phyloP scores from a whole-genome alignment of 2,329 filamentous ascomycete genomes.

The Hypoxylon sp. region DNA sequence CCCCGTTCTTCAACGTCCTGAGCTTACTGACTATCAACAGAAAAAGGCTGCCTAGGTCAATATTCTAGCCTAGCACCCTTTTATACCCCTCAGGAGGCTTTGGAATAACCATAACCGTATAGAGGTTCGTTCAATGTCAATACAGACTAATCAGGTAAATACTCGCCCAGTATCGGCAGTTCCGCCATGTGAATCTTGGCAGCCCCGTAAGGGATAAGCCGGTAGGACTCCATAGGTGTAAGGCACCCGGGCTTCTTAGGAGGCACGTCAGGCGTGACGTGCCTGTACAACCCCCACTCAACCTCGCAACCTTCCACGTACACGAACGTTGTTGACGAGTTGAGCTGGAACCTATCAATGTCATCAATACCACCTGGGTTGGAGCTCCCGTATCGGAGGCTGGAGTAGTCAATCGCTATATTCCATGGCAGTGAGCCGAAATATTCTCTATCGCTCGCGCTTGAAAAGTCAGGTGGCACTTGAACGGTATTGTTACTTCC shows the following conservation, averaged over 20 bases:
- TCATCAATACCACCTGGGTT: not conserved
- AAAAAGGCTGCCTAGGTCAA: not conserved
- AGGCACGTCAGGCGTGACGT: not conserved
- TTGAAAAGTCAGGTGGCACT: too few species aligned
- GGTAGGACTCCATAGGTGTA: not conserved
- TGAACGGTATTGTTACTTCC: too few species aligned
- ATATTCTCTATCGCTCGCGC: too few species aligned
- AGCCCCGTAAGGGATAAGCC: not conserved
- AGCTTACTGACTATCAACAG: not conserved
- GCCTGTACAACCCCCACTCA: not conserved
- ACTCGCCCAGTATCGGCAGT: too few species aligned
- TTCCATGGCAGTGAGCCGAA: too few species aligned
- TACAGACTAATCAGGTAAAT: too few species aligned
- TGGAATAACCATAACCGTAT: too few species aligned
- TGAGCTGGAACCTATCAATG: not conserved
- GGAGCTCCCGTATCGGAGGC: not conserved
- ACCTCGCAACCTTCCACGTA: not conserved
- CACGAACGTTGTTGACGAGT: conserved; percentile 1
- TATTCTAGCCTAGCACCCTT: too few species aligned
- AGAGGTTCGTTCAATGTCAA: too few species aligned
- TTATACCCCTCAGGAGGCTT: too few species aligned
- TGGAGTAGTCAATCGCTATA: too few species aligned
- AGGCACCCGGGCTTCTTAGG: not conserved
- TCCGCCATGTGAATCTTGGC: not conserved
- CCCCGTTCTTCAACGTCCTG: not conserved